Percentiles rank a stretch among this genome's conserved stretches.
These are phyloP conservation scores for Jamesozyma rosinii DNA, from an alignment of 805 yeast species.

Conservation along the genomic window DNA sequence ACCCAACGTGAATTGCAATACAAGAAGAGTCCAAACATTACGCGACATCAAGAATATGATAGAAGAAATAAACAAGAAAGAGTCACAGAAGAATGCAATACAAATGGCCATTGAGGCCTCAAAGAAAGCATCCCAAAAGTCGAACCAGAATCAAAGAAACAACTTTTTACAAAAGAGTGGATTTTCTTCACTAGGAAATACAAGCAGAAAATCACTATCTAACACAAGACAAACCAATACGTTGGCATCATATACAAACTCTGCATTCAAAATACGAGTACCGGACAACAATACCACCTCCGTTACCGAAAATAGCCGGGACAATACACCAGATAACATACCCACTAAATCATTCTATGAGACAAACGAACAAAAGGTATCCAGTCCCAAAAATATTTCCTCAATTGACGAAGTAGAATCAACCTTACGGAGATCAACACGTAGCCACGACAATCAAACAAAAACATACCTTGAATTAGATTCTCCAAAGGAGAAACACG, in stretches of 20 bases:
- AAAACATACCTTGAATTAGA: conserved; percentile 9
- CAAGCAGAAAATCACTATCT: not conserved
- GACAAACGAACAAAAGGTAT: not conserved
- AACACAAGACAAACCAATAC: not conserved
- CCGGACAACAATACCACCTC: not conserved
- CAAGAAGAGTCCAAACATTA: not conserved
- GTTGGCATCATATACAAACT: not conserved
- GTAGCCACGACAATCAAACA: not conserved
- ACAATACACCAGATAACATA: not conserved
- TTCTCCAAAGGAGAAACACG: conserved; percentile 8
- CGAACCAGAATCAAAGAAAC: not conserved
- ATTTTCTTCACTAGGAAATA: not conserved
- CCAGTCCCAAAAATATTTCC: not conserved
- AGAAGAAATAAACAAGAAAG: not conserved
- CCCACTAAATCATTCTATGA: conserved; percentile 1
- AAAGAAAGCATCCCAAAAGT: not conserved
- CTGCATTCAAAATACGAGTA: not conserved
- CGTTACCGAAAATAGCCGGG: not conserved
- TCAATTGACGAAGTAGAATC: not conserved
- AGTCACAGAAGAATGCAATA: not conserved
- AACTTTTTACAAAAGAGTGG: not conserved
- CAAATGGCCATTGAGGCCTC: not conserved
- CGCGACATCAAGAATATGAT: conserved; percentile 1
- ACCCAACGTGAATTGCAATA: not conserved
- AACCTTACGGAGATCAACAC: not conserved